Base-by-base conservation (phyloP, 2,329 filamentous ascomycete species). In the Polychaeton citri region DNA sequence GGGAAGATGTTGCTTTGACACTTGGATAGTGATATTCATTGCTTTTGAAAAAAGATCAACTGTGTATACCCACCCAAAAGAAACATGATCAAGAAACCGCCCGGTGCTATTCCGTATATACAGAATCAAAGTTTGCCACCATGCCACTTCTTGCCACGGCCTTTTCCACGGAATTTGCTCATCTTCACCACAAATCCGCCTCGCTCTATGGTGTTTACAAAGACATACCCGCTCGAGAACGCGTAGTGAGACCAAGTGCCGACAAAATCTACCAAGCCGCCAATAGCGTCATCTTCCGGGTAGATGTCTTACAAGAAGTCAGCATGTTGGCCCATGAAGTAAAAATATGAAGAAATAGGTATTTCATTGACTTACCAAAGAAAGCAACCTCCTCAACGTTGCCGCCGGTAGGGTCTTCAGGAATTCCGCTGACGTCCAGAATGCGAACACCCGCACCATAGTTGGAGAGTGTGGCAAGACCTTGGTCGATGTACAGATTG, bases 191-290 rank as follows among this genome's bases (percentile, higher is more conserved):
- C n/a, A n/a, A 64, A 71, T 4, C 61, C 59, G 34, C 68, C 68
- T 5, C 66, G 54, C 52, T 71, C 68, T 38, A 71, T 71, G 3
- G 61, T 67, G 51, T 71, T 70, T 42, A 72, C 49, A 6, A 71
- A 58, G 38, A 71, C 60, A 43, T 62, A 63, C 2, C 68, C 68
- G 1, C 59, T 64, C 44, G 61, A 61, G 49, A 70, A 71, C 1
- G 64, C 63, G 40, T 68, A 71, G 34, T 61, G 60, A 18, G 59
- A 64, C 68, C 68, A 71, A 2, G 63, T 63, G 3, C 61, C 66
- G 39, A 36, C 35, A 35, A 38, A 50, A 30, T 46, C 47, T n/a
- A 65, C 57, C 3, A 40, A 36, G 2, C 66, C 62, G 28, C 61
- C 58, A n/a, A 49, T 36, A 18, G 47, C 43, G 30, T 71, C 66